Conservation (phyloP, 148 eudicot genomes). For the Simmondsia chinensis region DNA sequence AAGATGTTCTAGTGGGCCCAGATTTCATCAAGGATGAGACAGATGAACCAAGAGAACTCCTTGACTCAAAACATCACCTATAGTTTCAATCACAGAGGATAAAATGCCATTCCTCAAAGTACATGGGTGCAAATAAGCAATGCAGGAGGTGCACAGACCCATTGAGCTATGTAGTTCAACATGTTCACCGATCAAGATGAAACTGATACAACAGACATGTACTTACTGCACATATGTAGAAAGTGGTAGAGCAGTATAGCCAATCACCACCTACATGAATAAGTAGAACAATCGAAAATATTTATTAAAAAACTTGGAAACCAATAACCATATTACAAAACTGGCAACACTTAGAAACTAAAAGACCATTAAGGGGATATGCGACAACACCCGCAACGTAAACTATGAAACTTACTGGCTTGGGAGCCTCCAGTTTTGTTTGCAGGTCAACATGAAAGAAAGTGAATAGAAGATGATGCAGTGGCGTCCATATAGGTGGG, state of each 20-base stretch:
- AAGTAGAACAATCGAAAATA: slow-evolving; percentile 1
- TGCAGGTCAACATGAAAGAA: slow-evolving; percentile 96
- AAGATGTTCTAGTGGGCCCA: too few relatives aligned
- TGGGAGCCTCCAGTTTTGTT: slow-evolving; percentile 94
- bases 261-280: slow-evolving; percentile 73
- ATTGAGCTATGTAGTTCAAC: too few relatives aligned
- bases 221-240: slow-evolving; percentile 87
- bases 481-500: slow-evolving; percentile 86
- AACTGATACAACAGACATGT: slow-evolving; percentile 11
- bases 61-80: too few relatives aligned
- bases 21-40: too few relatives aligned
- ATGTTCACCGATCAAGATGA: neutral
- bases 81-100: too few relatives aligned
- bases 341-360: neutral
- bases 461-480: slow-evolving; percentile 93
- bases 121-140: too few relatives aligned
- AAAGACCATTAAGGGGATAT: neutral
- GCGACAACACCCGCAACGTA: too few relatives aligned
- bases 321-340: neutral
- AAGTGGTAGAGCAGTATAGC: slow-evolving; percentile 82
- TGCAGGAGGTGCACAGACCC: too few relatives aligned
- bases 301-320: slow-evolving; percentile 1
- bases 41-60: too few relatives aligned
- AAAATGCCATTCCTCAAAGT: too few relatives aligned
- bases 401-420: slow-evolving; percentile 56